Evolutionary conservation across 78 protist species (phyloP).

Genomic region (Isochrysis galbana): DNA sequence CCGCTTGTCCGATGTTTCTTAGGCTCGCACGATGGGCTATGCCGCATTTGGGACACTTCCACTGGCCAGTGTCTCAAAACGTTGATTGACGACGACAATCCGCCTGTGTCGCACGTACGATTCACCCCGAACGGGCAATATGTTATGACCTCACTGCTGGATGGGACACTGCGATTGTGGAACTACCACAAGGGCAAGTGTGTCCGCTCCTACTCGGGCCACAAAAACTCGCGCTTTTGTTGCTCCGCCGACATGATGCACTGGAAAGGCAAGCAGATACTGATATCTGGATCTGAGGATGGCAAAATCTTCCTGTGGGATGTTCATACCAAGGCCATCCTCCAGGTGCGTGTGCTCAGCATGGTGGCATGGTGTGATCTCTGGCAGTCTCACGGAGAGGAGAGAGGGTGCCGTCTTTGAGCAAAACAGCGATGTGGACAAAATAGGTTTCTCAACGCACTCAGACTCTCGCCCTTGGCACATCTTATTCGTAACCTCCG

Average conservation of each 20-base stretch:
- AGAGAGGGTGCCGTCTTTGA: background rate
- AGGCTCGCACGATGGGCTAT: constrained; percentile 11
- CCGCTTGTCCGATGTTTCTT: too few relatives aligned
- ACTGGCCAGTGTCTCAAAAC: constrained; percentile 85
- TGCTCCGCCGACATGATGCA: constrained; percentile 67
- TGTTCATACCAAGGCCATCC: constrained; percentile 72
- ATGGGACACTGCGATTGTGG: constrained; percentile 66
- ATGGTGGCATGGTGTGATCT: background rate
- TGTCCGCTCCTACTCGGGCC: constrained; percentile 82
- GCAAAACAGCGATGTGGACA: background rate
- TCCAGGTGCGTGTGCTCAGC: constrained; percentile 22
- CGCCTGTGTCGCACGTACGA: constrained; percentile 76
- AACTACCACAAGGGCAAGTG: constrained; percentile 66
- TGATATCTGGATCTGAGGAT: constrained; percentile 84
- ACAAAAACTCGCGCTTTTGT: constrained; percentile 75
- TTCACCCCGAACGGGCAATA: constrained; percentile 86
- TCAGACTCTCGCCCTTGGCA: too few relatives aligned
- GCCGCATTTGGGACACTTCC: constrained; percentile 88
- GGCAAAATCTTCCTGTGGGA: constrained; percentile 74
- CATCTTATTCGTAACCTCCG: background rate
- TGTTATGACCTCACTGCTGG: background rate
- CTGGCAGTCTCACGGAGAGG: background rate
- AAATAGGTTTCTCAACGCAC: background rate
- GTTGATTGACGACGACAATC: constrained; percentile 70
- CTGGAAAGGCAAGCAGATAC: constrained; percentile 49